These are phyloP conservation scores for Ganoderma meredithae DNA, from an alignment of 1,284 basidiomycete species.

Conservation along the genomic window DNA sequence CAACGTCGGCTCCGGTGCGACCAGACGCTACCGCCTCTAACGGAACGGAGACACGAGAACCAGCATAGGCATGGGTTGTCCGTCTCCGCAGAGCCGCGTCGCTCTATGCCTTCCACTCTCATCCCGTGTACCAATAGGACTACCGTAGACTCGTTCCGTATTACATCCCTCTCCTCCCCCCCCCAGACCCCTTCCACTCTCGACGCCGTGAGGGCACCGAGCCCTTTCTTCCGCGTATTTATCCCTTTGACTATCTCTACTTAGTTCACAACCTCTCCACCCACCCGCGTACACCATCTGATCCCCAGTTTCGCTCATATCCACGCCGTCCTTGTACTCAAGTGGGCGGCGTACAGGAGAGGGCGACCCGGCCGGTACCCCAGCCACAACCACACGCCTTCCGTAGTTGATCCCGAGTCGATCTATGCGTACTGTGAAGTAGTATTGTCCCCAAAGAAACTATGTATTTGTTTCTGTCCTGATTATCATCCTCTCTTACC, in stretches of 20 bases:
- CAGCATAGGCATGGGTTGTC: conserved; percentile 24
- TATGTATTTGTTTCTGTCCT: conserved; percentile 26
- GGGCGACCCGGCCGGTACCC: neutral
- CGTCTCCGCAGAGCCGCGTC: conserved; percentile 17
- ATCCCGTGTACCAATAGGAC: conserved; percentile 23
- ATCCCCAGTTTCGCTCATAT: neutral
- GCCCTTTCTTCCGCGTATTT: conserved; percentile 28
- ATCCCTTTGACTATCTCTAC: conserved; percentile 30
- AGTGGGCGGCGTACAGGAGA: neutral
- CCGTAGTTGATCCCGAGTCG: neutral
- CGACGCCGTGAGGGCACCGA: neutral
- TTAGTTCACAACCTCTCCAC: conserved; percentile 19
- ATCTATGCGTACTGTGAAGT: conserved; percentile 29
- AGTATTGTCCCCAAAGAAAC: conserved; percentile 15
- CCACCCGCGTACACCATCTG: conserved; percentile 4
- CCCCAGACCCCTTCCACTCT: conserved; percentile 3
- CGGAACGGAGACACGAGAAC: conserved; percentile 1
- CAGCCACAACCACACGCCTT: neutral
- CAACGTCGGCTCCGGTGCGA: conserved; percentile 18
- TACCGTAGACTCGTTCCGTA: conserved; percentile 26
- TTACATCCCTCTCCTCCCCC: conserved; percentile 10
- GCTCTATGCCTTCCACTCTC: conserved; percentile 22
- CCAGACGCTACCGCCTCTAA: conserved; percentile 15
- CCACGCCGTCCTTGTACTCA: neutral
- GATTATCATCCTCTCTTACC: conserved; percentile 2